Evolutionary conservation across 1,139 yeast species (phyloP).

Genomic region (Saccharomycopsis crataegensis): DNA sequence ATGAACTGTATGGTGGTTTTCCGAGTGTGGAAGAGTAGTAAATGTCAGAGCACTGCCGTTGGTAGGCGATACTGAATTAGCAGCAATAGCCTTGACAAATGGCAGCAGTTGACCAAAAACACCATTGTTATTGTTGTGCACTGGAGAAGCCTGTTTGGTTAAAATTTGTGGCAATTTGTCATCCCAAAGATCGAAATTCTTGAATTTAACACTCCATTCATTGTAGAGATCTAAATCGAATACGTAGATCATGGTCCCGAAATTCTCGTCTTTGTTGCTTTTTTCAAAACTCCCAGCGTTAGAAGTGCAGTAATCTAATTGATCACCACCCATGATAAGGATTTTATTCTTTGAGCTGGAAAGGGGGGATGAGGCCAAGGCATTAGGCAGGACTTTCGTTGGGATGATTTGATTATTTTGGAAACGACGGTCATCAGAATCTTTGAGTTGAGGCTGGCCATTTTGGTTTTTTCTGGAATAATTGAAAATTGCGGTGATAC

Average conservation of each 20-base stretch:
- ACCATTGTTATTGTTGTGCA: not conserved
- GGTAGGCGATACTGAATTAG: not conserved
- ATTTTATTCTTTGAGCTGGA: slow-evolving; percentile 46
- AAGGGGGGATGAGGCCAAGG: slow-evolving; percentile 9
- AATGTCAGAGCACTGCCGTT: slow-evolving; percentile 1
- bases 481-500: slow-evolving; percentile 55
- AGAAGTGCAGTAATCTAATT: slow-evolving; percentile 42
- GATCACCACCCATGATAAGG: slow-evolving; percentile 89
- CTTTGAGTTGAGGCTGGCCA: not conserved
- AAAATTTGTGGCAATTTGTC: slow-evolving; percentile 3
- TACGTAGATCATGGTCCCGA: slow-evolving; percentile 55
- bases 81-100: not conserved
- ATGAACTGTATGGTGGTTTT: not conserved
- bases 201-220: slow-evolving; percentile 17
- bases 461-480: slow-evolving; percentile 10
- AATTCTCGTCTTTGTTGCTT: slow-evolving; percentile 40
- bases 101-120: not conserved
- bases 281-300: slow-evolving; percentile 31
- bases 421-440: slow-evolving; percentile 2
- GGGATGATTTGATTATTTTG: slow-evolving; percentile 8
- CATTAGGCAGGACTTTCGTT: slow-evolving; percentile 13
- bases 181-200: slow-evolving; percentile 17
- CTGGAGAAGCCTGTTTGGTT: not conserved
- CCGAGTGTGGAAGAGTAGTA: slow-evolving; percentile 11
- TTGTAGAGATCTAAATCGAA: slow-evolving; percentile 38